Evolutionary conservation across 2,329 filamentous ascomycete species (phyloP).

Genomic region (Xylaria sp.): DNA sequence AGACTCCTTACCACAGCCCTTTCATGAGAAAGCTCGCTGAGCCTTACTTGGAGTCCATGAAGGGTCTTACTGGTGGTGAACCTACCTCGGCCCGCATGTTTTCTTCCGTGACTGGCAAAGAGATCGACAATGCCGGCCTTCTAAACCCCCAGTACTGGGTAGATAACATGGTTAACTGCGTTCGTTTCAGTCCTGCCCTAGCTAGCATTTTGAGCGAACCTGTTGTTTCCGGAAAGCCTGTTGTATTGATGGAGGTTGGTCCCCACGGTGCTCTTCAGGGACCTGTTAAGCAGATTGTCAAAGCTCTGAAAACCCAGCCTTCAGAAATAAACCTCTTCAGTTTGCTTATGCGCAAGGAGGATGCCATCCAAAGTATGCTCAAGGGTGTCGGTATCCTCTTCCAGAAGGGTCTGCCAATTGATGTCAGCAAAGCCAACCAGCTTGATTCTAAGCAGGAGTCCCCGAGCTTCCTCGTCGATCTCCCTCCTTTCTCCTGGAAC

Average conservation of each 20-base stretch:
- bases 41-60: constrained; percentile 31
- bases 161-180: constrained; percentile 33
- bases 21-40: constrained; percentile 36
- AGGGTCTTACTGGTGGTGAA: constrained; percentile 18
- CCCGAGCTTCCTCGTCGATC: constrained; percentile 31
- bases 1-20: constrained; percentile 41
- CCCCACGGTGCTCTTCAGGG: constrained; percentile 35
- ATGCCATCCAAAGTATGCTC: constrained; percentile 29
- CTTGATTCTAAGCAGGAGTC: constrained; percentile 28
- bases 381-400: constrained; percentile 27
- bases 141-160: constrained; percentile 29
- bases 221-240: constrained; percentile 20
- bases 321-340: constrained; percentile 26
- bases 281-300: constrained; percentile 33
- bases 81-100: constrained; percentile 24
- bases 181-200: constrained; percentile 35
- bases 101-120: constrained; percentile 28
- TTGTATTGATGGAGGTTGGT: constrained; percentile 32
- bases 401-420: constrained; percentile 30
- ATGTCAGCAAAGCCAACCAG: constrained; percentile 32
- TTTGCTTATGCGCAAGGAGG: constrained; percentile 29
- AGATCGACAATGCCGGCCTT: constrained; percentile 23
- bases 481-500: constrained; percentile 45
- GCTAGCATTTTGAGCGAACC: constrained; percentile 18
- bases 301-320: constrained; percentile 25